Evolutionary conservation across 306 rosid genomes (phyloP), one percentile per base, ranked within the genome.

Genomic region (Dalbergia cultrata): DNA sequence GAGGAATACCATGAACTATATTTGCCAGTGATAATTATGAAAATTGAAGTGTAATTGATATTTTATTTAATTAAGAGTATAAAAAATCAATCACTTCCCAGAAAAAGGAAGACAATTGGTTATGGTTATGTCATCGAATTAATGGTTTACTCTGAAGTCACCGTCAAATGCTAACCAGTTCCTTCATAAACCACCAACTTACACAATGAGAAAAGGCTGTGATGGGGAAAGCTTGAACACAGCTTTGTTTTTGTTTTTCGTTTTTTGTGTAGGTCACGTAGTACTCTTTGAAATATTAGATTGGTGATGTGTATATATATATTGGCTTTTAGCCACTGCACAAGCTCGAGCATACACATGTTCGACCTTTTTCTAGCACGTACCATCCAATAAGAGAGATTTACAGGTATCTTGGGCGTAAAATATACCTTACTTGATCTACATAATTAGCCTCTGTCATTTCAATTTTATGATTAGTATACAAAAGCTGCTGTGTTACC

Each of bases 151-250:
- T 12, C 21, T 3, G 26, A 14, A 31, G 62, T 45, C 26, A 70
- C 33, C 62, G 8, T 17, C 66, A 13, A 16, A 50, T 26, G 13
- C 14, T 41, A 37, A 39, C 43, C 9, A 41, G 16, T 70, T 70
- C 14, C 45, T 72, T 37, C 16, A 52, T 33, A 70, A 70, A 13
- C 77, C 62, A 17, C 77, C 77, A 49, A 13, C 65, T 60, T 19
- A 6, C 21, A 39, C 41, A 33, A 47, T 44, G 59, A 47, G 14
- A 47, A 6, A 22, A 13, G 10, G 6, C 13, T 33, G 63, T 71
- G 9, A 11, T n/a, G n/a, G 9, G 17, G 44, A 53, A 71, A 53
- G 47, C 45, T 49, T 10, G 41, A 50, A 7, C 11, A 9, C 17
- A 49, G 35, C n/a, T 26, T 21, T 8, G 8, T 44, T 11, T 37